phyloP scores from a whole-genome alignment of 495 filamentous ascomycete species.

The Lichenothelia convexa region DNA sequence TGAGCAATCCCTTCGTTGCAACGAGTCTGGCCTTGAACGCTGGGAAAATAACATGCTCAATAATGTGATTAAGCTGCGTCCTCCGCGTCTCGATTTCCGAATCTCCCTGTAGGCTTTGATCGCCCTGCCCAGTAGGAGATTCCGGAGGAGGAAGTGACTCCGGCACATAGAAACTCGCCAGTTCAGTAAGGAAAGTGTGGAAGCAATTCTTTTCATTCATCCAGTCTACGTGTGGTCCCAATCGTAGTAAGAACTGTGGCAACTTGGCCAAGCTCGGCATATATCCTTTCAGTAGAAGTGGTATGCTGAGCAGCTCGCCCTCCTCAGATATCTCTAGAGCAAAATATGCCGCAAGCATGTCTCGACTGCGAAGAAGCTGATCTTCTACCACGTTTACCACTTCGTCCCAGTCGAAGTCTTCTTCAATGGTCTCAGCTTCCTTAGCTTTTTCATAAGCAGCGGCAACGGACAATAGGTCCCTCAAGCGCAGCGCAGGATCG shows the following conservation, averaged over 20 bases:
- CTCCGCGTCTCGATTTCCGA: conserved; percentile 37
- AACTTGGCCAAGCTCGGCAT: conserved; percentile 70
- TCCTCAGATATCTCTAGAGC: conserved; percentile 59
- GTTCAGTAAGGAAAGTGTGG: conserved; percentile 61
- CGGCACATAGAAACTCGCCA: conserved; percentile 85
- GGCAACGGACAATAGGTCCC: conserved; percentile 52
- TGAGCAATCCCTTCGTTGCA: conserved; percentile 61
- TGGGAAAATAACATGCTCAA: conserved; percentile 64
- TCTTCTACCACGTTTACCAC: conserved; percentile 40
- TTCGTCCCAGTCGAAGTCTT: conserved; percentile 44
- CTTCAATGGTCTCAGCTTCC: conserved; percentile 22
- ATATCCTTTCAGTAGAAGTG: conserved; percentile 78
- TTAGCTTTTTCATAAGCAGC: conserved; percentile 43
- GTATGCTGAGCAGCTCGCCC: conserved; percentile 61
- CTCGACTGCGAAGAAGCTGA: conserved; percentile 51
- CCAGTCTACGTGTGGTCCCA: conserved; percentile 87
- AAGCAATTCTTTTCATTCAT: conserved; percentile 70
- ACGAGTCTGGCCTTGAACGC: conserved; percentile 69
- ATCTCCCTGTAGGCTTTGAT: conserved; percentile 19
- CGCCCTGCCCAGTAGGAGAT: conserved; percentile 13
- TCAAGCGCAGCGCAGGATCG: conserved; percentile 51
- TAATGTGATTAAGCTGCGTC: conserved; percentile 35
- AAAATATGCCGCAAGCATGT: conserved; percentile 92
- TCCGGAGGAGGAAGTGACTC: conserved; percentile 53
- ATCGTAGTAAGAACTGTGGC: conserved; percentile 67